A percentile compares a stretch with the other conserved stretches of the same genome.
Conservation (phyloP, 108 stramenopile species). For the Fragilariopsis cylindrus region DNA sequence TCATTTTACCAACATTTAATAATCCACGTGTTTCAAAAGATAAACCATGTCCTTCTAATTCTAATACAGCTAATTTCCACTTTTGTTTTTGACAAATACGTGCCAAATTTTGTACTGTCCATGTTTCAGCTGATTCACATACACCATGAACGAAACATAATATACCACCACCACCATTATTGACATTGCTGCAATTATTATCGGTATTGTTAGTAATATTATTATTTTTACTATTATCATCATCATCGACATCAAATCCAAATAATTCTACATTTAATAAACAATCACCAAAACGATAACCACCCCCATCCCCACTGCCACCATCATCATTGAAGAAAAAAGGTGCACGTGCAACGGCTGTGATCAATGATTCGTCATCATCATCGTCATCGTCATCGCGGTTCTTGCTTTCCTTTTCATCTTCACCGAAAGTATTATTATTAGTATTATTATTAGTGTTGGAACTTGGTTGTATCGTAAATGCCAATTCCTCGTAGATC, state of each 20-base stretch:
- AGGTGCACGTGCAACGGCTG: neutral
- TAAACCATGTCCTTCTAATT: slow-evolving; percentile 53
- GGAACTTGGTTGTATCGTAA: neutral
- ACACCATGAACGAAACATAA: slow-evolving; percentile 49
- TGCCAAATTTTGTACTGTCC: slow-evolving; percentile 46
- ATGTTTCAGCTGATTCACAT: slow-evolving; percentile 58
- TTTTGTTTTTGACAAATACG: slow-evolving; percentile 4
- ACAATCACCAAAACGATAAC: neutral
- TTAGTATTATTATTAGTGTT: too few relatives aligned
- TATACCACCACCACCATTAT: slow-evolving; percentile 1
- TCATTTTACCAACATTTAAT: slow-evolving; percentile 18
- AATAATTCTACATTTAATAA: slow-evolving; percentile 14
- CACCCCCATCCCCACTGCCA: neutral
- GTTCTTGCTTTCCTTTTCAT: neutral
- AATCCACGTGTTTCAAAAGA: slow-evolving; percentile 28
- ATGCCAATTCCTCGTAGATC: neutral
- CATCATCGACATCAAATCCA: neutral
- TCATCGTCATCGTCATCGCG: neutral
- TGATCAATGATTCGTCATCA: neutral
- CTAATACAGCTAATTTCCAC: slow-evolving; percentile 42
- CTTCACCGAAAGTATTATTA: too few relatives aligned
- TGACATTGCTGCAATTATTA: neutral
- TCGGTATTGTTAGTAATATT: neutral
- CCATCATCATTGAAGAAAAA: neutral
- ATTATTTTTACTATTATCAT: neutral